Conservation (phyloP, 225 moss, liverwort and hornwort species). For the Polytrichum formosum region DNA sequence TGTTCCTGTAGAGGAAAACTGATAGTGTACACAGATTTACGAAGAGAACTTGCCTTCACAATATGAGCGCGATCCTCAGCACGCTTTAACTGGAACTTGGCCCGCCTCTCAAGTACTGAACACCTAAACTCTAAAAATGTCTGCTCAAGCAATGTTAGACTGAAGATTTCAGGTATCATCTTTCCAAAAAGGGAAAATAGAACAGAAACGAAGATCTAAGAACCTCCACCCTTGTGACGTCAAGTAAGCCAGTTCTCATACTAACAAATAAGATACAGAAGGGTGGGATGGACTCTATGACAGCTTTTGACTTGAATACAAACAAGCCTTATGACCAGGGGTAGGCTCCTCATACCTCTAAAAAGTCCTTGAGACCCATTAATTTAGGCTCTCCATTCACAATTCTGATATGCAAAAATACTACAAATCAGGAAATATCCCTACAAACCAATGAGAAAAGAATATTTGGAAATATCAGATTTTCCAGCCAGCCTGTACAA, state of each 20-base stretch:
- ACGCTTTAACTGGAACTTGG: slow-evolving; percentile 75
- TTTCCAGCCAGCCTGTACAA: not conserved
- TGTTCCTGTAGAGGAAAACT: not conserved
- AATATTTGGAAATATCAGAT: not conserved
- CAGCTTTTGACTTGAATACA: not conserved
- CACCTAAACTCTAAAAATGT: slow-evolving; percentile 88
- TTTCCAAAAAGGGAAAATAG: too few relatives aligned
- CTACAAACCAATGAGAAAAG: slow-evolving; percentile 10
- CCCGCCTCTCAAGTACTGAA: slow-evolving; percentile 77
- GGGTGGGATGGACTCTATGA: too few relatives aligned
- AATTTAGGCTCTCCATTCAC: slow-evolving; percentile 80
- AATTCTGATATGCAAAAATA: slow-evolving; percentile 48
- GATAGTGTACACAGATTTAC: not conserved
- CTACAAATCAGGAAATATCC: slow-evolving; percentile 4
- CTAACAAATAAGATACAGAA: too few relatives aligned
- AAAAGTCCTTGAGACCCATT: slow-evolving; percentile 79
- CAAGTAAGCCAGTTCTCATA: too few relatives aligned
- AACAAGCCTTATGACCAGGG: not conserved
- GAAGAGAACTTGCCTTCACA: slow-evolving; percentile 46
- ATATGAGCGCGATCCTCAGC: slow-evolving; percentile 85
- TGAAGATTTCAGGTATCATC: not conserved
- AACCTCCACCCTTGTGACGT: too few relatives aligned
- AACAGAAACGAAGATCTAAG: too few relatives aligned
- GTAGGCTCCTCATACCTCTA: slow-evolving; percentile 54
- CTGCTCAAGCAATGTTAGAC: slow-evolving; percentile 33